A percentile compares a stretch with the other conserved stretches of the same genome.
These are phyloP conservation scores for Pythium oligandrum DNA, from an alignment of 352 stramenopile genomes.

Conservation along the genomic window DNA sequence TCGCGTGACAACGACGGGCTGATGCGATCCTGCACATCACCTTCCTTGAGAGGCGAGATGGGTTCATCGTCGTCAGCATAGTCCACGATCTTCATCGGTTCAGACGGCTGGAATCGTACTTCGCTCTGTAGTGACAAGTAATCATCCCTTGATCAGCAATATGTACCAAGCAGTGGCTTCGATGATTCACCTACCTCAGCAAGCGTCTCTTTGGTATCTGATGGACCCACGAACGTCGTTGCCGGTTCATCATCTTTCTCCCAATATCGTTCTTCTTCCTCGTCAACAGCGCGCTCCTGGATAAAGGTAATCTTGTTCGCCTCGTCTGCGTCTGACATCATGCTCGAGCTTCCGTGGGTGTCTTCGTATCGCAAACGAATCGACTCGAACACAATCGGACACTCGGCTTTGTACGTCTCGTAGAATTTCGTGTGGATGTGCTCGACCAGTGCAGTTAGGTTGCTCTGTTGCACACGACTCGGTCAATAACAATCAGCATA, in stretches of 20 bases:
- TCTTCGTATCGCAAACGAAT: conserved; percentile 56
- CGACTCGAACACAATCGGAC: conserved; percentile 66
- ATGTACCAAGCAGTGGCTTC: conserved; percentile 1
- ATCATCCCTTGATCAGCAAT: no score
- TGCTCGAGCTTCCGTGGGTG: conserved; percentile 28
- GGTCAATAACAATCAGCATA: conserved; percentile 4
- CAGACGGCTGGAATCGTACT: conserved; percentile 30
- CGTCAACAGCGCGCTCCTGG: conserved; percentile 45
- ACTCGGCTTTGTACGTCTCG: conserved; percentile 61
- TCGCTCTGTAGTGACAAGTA: no score
- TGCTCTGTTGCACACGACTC: conserved; percentile 31
- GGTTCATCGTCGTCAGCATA: conserved; percentile 65
- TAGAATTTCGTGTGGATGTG: conserved; percentile 83
- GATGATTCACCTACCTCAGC: conserved; percentile 32
- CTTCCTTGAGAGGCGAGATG: conserved; percentile 28
- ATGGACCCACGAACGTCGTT: conserved; percentile 28
- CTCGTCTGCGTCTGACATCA: conserved; percentile 10
- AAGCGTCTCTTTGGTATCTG: conserved; percentile 32
- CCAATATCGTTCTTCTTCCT: conserved; percentile 78
- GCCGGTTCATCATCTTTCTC: conserved; percentile 59
- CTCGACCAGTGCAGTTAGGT: conserved; percentile 64
- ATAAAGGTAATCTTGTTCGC: conserved; percentile 52
- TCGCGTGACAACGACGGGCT: conserved; percentile 18
- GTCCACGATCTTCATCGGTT: conserved; percentile 59
- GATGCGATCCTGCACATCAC: conserved; percentile 13